Evolutionary conservation across 129 eudicot genomes (phyloP), one percentile per base, ranked within the genome.

Genomic region (Scalesia atractyloides): DNA sequence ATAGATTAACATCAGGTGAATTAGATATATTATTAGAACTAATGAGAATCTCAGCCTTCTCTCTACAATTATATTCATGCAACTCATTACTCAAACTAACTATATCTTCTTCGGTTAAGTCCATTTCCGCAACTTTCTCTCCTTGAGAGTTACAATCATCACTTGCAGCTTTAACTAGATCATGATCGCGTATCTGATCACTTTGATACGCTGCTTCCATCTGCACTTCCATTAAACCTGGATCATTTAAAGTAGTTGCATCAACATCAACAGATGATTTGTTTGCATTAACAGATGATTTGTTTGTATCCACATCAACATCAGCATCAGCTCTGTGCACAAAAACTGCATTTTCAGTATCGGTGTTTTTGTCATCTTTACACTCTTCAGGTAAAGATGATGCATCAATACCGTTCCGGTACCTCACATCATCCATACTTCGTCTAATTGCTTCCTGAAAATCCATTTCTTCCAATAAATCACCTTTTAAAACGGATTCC

Each of bases 371-470:
- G 48, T 59, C 77, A 68, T 61, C 59, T 39, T 56, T 72, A 24
- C 73, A 56, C 26, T 74, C 70, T 54, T 52, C 60, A 60, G 75
- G 68, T 64, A 70, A 76, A 75, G 64, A 39, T 19, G 77, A 72
- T 51, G 67, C 77, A 80, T 61, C 72, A 47, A n/a, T 64, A 46
- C 69, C 34, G 63, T 52, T 75, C 47, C 52, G 50, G 47, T 36
- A 73, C 52, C 30, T 26, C 66, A 76, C 14, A 72, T 89, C 94
- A 66, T 82, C 84, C 43, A 90, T 80, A 81, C 97, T 93, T 76
- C 79, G 82, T 77, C 81, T 87, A 46, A 89, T 79, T 65, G 97
- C 98, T 81, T 90, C 98, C 79, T 86, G 96, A 33, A 85, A 65
- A 48, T 82, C 84, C 37, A 83, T 87, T 82, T 90, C 97, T 82